Evolutionary conservation across 306 rosid species (phyloP).

Genomic region (Cucumis melo): DNA sequence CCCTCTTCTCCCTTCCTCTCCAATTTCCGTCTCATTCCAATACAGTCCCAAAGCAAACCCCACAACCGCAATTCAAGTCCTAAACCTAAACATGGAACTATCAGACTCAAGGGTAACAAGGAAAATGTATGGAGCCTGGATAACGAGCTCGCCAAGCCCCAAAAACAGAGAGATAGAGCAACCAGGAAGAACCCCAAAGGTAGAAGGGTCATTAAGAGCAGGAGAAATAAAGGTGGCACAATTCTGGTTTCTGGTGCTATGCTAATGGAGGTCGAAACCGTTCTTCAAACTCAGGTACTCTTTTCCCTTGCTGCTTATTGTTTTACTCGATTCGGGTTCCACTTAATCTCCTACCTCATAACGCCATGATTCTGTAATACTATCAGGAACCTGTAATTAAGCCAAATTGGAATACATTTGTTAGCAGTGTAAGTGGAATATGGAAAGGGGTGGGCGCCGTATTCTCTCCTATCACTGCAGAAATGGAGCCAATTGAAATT

Average conservation of each 20-base stretch:
- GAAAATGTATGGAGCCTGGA: slow-evolving; percentile 89
- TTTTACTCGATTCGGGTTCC: not conserved
- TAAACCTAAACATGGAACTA: slow-evolving; percentile 8
- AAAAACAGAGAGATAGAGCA: slow-evolving; percentile 17
- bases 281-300: slow-evolving; percentile 82
- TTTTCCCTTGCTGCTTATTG: not conserved
- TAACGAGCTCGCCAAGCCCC: slow-evolving; percentile 34
- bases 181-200: slow-evolving; percentile 24
- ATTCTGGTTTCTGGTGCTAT: slow-evolving; percentile 62
- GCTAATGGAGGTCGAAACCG: slow-evolving; percentile 68
- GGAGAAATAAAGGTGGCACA: slow-evolving; percentile 23
- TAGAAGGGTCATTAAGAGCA: slow-evolving; percentile 30
- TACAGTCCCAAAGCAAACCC: slow-evolving; percentile 25
- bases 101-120: slow-evolving; percentile 40
- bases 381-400: slow-evolving; percentile 90
- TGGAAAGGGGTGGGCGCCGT: slow-evolving; percentile 98
- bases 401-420: slow-evolving; percentile 85
- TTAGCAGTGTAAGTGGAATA: slow-evolving; percentile 86
- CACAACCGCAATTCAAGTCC: not conserved
- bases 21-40: slow-evolving; percentile 12
- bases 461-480: slow-evolving; percentile 81
- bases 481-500: slow-evolving; percentile 87
- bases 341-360: not conserved
- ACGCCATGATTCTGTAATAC: not conserved
- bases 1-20: slow-evolving; percentile 18